Percentiles rank a stretch among this genome's conserved stretches.
phyloP scores from a whole-genome alignment of 441 rosid species.

The Euphorbia celastroides region DNA sequence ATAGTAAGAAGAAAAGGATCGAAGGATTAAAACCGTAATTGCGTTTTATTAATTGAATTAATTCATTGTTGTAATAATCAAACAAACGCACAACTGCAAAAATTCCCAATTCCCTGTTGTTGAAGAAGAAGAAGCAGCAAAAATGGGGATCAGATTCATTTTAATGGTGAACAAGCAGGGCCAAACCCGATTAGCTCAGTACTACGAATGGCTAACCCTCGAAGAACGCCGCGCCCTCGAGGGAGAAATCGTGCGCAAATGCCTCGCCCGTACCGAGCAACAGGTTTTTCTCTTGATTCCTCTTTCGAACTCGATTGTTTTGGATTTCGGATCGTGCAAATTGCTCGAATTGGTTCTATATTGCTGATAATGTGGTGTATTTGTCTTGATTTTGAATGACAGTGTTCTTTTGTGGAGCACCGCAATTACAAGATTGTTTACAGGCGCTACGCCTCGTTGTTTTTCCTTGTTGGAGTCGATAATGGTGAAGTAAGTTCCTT shows the following conservation, averaged over 20 bases:
- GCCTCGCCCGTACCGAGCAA: conserved; percentile 92
- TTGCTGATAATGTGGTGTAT: not conserved
- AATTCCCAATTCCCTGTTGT: too few relatives aligned
- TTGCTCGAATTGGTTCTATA: not conserved
- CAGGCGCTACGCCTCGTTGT: conserved; percentile 90
- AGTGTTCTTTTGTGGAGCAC: conserved; percentile 99
- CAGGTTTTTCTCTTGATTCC: conserved; percentile 46
- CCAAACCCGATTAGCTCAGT: conserved; percentile 95
- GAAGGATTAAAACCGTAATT: not conserved
- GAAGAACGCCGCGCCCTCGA: conserved; percentile 97
- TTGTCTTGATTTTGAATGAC: conserved; percentile 13
- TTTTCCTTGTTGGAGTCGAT: conserved; percentile 94
- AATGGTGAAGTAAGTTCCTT: conserved; percentile 65
- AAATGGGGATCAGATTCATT: conserved; percentile 93
- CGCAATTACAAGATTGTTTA: conserved; percentile 94
- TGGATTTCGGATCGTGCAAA: not conserved
- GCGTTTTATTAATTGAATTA: not conserved
- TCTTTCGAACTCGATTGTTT: not conserved
- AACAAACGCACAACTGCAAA: too few relatives aligned
- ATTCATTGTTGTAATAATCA: too few relatives aligned
- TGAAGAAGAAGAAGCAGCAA: not conserved
- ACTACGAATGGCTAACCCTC: conserved; percentile 97
- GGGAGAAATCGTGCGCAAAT: conserved; percentile 98
- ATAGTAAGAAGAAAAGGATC: not conserved
- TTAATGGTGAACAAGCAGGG: conserved; percentile 97